Base-by-base conservation (phyloP, 164 flowering plant species). In the Magnolia kwangsiensis region DNA sequence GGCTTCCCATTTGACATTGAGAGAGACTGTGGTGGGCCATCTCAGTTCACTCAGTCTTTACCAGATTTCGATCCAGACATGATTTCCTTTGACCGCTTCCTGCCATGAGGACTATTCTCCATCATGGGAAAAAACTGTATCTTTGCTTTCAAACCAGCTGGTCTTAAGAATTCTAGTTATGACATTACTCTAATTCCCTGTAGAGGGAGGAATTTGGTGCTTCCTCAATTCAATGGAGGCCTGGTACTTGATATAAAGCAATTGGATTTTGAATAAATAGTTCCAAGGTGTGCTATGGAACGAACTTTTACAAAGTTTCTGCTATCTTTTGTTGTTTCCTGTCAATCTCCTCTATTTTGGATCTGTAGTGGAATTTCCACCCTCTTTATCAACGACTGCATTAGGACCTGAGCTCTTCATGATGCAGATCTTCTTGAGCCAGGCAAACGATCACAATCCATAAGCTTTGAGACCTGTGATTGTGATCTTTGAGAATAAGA, bases 1-100 rank as follows among this genome's bases (percentile, higher is more conserved):
- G 49, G 71, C 11, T n/a, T 16, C 8, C 27, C 74, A 64, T 65
- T 72, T 21, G 75, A 51, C n/a, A 63, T 63, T 45, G 66, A 65
- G 50, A 73, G 69, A 45, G 61, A 72, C 50, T 18, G 20, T 27
- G 64, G 73, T 21, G 31, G 64, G 61, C 61, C 75, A 75, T 58
- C 78, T 65, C 45, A 72, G 21, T 72, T 49, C 67, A 8, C 70
- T 67, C 74, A 13, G 23, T 7, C 18, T 67, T 67, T 31, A 21
- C 50, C 78, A 2, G 65, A 59, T 55, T 16, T 73, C 45, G 50
- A 73, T 58, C 67, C 61, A 4, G 50, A 67, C 9, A 58, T 13
- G 2, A 16, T 18, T 7, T 49, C 67, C 71, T 23, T 50, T 23
- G 61, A 65, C 21, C 14, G 5, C 23, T 64, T 14, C 49, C 61